These are phyloP conservation scores for Porogramme epimiltina DNA, from an alignment of 1,284 basidiomycete species.

Conservation along the genomic window DNA sequence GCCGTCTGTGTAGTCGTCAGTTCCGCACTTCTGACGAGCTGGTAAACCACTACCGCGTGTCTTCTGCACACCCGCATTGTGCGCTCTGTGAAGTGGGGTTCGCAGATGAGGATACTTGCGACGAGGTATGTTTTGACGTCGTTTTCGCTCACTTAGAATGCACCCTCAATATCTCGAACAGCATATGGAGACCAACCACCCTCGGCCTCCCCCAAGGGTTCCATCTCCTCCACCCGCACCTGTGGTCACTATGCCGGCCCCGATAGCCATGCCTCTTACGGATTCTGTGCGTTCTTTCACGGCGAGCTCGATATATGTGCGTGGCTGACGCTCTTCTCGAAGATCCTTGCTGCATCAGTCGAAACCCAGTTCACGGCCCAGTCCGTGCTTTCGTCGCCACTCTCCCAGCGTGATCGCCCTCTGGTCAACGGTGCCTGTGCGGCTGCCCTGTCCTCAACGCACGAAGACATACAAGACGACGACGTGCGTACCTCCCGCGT, in stretches of 20 bases:
- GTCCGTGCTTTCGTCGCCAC: slow-evolving; percentile 10
- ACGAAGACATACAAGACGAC: too few relatives aligned
- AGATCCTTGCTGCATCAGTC: slow-evolving; percentile 5
- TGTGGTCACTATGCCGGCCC: not conserved
- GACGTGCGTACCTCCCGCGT: slow-evolving; percentile 11
- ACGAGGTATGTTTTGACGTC: slow-evolving; percentile 6
- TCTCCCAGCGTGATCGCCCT: slow-evolving; percentile 5
- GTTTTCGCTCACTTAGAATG: not conserved
- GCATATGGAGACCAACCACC: slow-evolving; percentile 21
- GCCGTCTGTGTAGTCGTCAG: slow-evolving; percentile 14
- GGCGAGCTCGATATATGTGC: not conserved
- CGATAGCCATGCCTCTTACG: not conserved
- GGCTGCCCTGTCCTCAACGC: not conserved
- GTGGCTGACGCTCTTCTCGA: not conserved
- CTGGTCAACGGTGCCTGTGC: not conserved
- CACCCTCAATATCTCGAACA: not conserved
- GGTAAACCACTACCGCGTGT: slow-evolving; percentile 15
- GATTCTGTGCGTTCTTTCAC: not conserved
- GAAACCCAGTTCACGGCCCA: not conserved
- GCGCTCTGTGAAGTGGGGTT: slow-evolving; percentile 21
- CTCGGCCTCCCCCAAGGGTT: slow-evolving; percentile 7
- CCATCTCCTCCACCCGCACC: not conserved
- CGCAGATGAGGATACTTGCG: slow-evolving; percentile 15
- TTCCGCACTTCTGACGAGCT: slow-evolving; percentile 13
- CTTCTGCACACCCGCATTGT: slow-evolving; percentile 21